These are phyloP conservation scores for Phytophthora fragariae DNA, from an alignment of 352 stramenopile genomes.

Conservation along the genomic window DNA sequence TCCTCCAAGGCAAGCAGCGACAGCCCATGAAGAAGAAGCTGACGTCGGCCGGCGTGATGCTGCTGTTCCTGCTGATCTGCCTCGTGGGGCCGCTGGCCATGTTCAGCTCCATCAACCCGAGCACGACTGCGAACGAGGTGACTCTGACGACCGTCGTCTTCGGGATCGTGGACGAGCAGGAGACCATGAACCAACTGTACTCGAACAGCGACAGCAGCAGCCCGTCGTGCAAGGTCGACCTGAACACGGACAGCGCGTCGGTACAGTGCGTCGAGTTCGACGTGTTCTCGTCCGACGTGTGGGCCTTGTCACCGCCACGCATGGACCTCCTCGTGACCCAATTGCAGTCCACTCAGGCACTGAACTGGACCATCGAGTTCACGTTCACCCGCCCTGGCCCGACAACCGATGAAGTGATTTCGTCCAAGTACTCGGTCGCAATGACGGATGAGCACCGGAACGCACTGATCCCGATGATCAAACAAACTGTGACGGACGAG, in stretches of 20 bases:
- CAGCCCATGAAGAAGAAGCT: slow-evolving; percentile 76
- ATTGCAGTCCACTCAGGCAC: slow-evolving; percentile 67
- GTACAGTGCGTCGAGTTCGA: slow-evolving; percentile 85
- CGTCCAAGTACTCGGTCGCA: slow-evolving; percentile 51
- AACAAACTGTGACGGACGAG: slow-evolving; percentile 53
- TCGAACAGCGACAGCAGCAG: slow-evolving; percentile 80
- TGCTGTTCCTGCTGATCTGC: slow-evolving; percentile 81
- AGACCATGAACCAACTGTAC: slow-evolving; percentile 82
- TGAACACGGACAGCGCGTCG: slow-evolving; percentile 74
- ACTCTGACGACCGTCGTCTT: slow-evolving; percentile 70
- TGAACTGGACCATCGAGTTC: slow-evolving; percentile 82
- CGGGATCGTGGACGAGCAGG: slow-evolving; percentile 76
- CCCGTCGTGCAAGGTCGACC: slow-evolving; percentile 61
- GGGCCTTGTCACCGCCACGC: slow-evolving; percentile 75
- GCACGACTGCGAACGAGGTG: slow-evolving; percentile 75
- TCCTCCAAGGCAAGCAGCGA: slow-evolving; percentile 83
- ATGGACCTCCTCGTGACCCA: slow-evolving; percentile 74
- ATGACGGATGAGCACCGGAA: slow-evolving; percentile 72
- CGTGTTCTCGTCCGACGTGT: slow-evolving; percentile 79
- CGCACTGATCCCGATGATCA: slow-evolving; percentile 78
- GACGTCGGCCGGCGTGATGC: slow-evolving; percentile 77
- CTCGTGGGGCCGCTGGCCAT: slow-evolving; percentile 79
- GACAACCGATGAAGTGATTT: slow-evolving; percentile 63
- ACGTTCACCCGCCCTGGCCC: slow-evolving; percentile 75
- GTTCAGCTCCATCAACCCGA: slow-evolving; percentile 90